Conservation (phyloP, 257 asterid genomes). For the Scutellaria minor region DNA sequence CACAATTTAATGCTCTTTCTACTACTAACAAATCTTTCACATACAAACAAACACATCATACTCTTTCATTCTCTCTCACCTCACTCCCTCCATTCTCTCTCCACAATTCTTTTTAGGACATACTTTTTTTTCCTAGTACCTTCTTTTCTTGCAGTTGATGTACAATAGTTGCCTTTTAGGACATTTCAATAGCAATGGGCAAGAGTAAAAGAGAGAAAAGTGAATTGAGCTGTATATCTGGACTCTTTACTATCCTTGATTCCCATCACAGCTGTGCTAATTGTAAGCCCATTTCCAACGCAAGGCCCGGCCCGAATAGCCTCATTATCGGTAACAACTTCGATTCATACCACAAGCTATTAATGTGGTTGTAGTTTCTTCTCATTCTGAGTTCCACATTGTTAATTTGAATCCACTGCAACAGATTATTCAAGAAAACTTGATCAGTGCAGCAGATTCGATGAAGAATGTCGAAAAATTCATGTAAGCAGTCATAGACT, state of each 20-base stretch:
- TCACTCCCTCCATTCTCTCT: slow-evolving; percentile 30
- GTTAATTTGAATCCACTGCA: slow-evolving; percentile 7
- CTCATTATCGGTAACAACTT: slow-evolving; percentile 33
- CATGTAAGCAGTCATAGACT: slow-evolving; percentile 36
- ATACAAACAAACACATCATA: slow-evolving; percentile 31
- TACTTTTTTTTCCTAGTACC: slow-evolving; percentile 21
- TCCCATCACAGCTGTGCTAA: slow-evolving; percentile 35
- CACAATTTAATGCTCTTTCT: slow-evolving; percentile 39
- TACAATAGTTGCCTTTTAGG: neutral
- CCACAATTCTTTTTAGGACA: slow-evolving; percentile 33
- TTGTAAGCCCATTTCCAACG: slow-evolving; percentile 17
- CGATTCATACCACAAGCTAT: neutral
- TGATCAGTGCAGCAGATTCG: slow-evolving; percentile 34
- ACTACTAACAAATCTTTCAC: slow-evolving; percentile 27
- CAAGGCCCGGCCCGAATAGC: neutral
- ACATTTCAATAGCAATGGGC: slow-evolving; percentile 38
- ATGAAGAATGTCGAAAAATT: slow-evolving; percentile 41
- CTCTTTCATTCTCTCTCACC: neutral
- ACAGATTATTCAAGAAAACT: slow-evolving; percentile 38
- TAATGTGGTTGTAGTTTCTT: too few species aligned
- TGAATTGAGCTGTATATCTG: slow-evolving; percentile 50
- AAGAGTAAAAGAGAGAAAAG: slow-evolving; percentile 35
- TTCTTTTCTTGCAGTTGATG: slow-evolving; percentile 17
- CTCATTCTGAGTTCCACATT: neutral
- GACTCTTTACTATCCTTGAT: slow-evolving; percentile 43